Evolutionary conservation across 2,329 filamentous ascomycete genomes (phyloP), one percentile per base, ranked within the genome.

Genomic region (Cladosporium velox): DNA sequence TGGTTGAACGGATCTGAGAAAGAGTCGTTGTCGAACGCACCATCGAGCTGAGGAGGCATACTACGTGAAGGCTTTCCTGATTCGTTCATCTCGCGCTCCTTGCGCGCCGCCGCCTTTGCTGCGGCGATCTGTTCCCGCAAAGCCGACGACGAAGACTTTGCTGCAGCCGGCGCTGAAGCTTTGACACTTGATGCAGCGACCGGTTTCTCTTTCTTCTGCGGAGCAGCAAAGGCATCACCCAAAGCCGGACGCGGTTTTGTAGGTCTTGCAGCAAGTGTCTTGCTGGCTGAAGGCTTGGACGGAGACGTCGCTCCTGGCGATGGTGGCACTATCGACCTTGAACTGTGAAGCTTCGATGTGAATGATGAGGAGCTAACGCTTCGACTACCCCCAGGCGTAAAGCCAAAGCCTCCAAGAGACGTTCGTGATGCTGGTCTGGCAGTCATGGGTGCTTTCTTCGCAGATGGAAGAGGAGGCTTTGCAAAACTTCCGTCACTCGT

Each of bases 41-140:
- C 74, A 21, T 69, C 65, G 6, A 59, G 30, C n/a, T 59, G 44
- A 57, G 41, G 26, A 34, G 26, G 28, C 34, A 44, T 35, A 12
- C n/a, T 57, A n/a, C 26, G 28, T 10, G 21, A 15, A 38, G 66
- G 32, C 15, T 70, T 67, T 35, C 67, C 66, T 24, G 68, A 67
- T 24, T 70, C 72, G 32, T 15, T 52, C n/a, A 21, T 47, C 87
- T 67, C 70, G 59, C 72, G 73, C 47, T 74, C 69, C 65, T 72
- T 75, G 6, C 72, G 68, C 26, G 71, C 90, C 2, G 92, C 91
- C 2, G 93, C 93, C 75, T 94, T 96, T 0, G 95, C 94, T 72
- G 93, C 94, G 44, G 93, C 92, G 69, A 98, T 97, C 64, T 95
- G 93, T 61, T 97, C 92, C 38, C 95, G 88, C 15, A 99, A 80